Evolutionary conservation across 495 filamentous ascomycete species (phyloP).

Genomic region (Baudoinia panamericana): DNA sequence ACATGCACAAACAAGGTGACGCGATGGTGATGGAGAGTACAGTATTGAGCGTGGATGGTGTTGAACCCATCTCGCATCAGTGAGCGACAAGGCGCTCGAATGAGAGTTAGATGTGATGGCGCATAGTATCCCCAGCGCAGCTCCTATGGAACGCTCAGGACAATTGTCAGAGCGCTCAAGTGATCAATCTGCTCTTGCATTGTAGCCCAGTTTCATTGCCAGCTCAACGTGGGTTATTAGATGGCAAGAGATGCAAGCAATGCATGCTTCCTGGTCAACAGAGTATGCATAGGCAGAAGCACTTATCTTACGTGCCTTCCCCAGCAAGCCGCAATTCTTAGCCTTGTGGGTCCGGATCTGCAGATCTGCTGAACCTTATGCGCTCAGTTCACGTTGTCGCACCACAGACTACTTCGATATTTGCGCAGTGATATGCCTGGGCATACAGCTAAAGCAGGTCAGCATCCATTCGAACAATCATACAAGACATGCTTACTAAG

Average conservation of each 20-base stretch:
- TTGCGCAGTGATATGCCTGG: slow-evolving; percentile 22
- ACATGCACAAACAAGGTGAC: slow-evolving; percentile 11
- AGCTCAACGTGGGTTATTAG: slow-evolving; percentile 52
- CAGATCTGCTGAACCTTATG: too few relatives aligned
- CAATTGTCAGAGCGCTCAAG: slow-evolving; percentile 16
- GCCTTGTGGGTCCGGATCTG: background rate
- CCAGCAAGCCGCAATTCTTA: background rate
- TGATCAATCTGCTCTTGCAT: slow-evolving; percentile 51
- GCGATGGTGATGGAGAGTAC: background rate
- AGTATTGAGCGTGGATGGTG: slow-evolving; percentile 2
- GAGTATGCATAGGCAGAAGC: background rate
- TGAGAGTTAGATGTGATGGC: slow-evolving; percentile 4
- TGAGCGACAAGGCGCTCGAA: background rate
- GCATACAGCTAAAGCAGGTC: slow-evolving; percentile 27
- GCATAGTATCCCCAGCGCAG: slow-evolving; percentile 3
- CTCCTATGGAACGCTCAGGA: slow-evolving; percentile 7
- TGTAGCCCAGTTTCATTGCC: slow-evolving; percentile 53
- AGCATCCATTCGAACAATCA: slow-evolving; percentile 6
- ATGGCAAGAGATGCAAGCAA: slow-evolving; percentile 52
- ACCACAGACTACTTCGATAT: slow-evolving; percentile 4
- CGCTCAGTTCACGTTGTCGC: background rate
- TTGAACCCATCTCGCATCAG: slow-evolving; percentile 11
- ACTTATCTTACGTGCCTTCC: slow-evolving; percentile 5
- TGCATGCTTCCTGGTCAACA: too few relatives aligned
- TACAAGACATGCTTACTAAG: slow-evolving; percentile 49